These are phyloP conservation scores for Alternaria novae-zelandiae DNA, from an alignment of 2,329 filamentous ascomycete species.

Conservation along the genomic window DNA sequence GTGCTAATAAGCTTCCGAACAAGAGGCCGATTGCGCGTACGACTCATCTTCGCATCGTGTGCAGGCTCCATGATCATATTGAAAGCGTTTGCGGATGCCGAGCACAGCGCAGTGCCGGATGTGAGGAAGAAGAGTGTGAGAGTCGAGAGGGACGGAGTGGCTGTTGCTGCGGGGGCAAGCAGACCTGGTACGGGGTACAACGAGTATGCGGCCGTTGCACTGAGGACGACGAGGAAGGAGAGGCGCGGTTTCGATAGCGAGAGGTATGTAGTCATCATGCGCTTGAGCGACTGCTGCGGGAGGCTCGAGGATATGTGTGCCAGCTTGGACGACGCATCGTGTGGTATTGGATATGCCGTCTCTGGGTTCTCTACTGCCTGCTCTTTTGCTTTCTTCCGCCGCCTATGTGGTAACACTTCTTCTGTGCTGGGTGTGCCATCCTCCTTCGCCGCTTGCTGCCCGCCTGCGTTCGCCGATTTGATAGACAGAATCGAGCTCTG, in stretches of 20 bases:
- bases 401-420: conserved; percentile 45
- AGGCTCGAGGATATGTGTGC: conserved; percentile 64
- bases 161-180: conserved; percentile 71
- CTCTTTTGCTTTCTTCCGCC: conserved; percentile 40
- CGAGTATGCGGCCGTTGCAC: conserved; percentile 88
- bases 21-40: conserved; percentile 89
- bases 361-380: conserved; percentile 22
- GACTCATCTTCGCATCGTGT: conserved; percentile 89
- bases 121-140: conserved; percentile 93
- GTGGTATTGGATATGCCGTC: conserved; percentile 51
- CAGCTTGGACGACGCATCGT: conserved; percentile 67
- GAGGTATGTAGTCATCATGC: conserved; percentile 79
- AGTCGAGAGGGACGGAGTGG: conserved; percentile 81
- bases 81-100: conserved; percentile 88
- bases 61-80: conserved; percentile 97
- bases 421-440: conserved; percentile 19
- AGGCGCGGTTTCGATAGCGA: conserved; percentile 95
- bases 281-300: conserved; percentile 64
- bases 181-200: conserved; percentile 91
- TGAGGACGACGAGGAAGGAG: conserved; percentile 87
- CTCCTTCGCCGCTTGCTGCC: conserved; percentile 12
- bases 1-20: conserved; percentile 79
- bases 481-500: conserved; percentile 37
- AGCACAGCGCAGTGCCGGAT: conserved; percentile 83
- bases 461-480: conserved; percentile 8